phyloP scores from a whole-genome alignment of 305 asterid species.

The Fraxinus ornus region DNA sequence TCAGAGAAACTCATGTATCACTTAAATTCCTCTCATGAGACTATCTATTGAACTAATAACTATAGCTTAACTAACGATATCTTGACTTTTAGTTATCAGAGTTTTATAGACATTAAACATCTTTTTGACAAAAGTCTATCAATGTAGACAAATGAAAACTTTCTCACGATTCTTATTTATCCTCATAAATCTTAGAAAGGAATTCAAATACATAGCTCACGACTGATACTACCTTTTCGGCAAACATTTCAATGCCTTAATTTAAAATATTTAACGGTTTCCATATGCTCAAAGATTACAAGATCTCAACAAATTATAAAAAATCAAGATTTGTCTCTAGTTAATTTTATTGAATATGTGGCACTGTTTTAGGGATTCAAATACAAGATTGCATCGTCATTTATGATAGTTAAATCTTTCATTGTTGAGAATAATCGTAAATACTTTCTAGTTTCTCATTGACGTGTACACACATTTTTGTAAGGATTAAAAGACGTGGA shows the following conservation, averaged over 20 bases:
- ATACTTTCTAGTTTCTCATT: not conserved
- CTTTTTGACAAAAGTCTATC: not conserved
- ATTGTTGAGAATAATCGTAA: not conserved
- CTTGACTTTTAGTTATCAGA: not conserved
- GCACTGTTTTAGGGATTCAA: not conserved
- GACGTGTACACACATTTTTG: not conserved
- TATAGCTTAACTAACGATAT: too few species aligned
- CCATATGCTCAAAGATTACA: not conserved
- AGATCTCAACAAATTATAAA: not conserved
- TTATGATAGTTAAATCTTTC: too few species aligned
- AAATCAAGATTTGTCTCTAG: not conserved
- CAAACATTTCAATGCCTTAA: not conserved
- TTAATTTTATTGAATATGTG: too few species aligned
- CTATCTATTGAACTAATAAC: not conserved
- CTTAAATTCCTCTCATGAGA: too few species aligned
- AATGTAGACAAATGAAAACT: not conserved
- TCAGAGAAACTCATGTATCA: not conserved
- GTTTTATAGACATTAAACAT: not conserved
- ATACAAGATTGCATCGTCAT: not conserved
- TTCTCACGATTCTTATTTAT: not conserved
- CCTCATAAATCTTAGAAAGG: not conserved
- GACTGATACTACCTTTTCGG: not conserved
- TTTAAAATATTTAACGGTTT: too few species aligned
- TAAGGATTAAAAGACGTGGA: not conserved
- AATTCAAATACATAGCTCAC: not conserved